Conservation (phyloP, 345 rosid genomes). For the Acer yangbiense region DNA sequence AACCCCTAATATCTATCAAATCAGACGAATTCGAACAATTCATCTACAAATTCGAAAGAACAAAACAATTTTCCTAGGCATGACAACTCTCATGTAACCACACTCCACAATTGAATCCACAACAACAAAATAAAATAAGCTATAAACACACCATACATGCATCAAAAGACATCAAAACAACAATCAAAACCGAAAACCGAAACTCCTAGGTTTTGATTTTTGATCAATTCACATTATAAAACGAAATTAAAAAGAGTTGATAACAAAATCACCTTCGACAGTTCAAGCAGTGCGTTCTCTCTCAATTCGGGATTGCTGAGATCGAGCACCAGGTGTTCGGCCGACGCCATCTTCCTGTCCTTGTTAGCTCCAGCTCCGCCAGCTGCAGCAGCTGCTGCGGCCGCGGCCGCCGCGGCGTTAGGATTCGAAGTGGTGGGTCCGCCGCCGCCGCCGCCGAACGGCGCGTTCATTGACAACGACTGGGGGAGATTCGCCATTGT, state of each 20-base stretch:
- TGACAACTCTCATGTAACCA: not conserved
- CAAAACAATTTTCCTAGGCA: not conserved
- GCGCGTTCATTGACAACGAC: constrained; percentile 64
- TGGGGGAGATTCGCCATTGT: constrained; percentile 76
- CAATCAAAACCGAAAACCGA: not conserved
- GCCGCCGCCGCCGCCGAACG: constrained; percentile 43
- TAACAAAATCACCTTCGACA: constrained; percentile 58
- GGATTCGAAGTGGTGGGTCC: constrained; percentile 51
- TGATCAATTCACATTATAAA: not conserved
- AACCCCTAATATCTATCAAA: not conserved
- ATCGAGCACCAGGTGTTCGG: constrained; percentile 90
- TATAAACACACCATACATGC: not conserved
- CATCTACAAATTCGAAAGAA: not conserved
- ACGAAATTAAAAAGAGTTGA: not conserved
- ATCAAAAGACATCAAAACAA: not conserved
- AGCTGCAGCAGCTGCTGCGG: not conserved
- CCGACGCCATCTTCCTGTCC: constrained; percentile 91
- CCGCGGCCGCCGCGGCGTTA: constrained; percentile 11
- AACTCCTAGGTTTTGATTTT: not conserved
- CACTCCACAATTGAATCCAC: not conserved
- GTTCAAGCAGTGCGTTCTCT: constrained; percentile 81
- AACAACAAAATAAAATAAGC: not conserved
- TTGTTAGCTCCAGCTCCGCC: constrained; percentile 46
- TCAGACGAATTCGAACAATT: not conserved
- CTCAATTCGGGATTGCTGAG: constrained; percentile 93